Percentiles rank a stretch among this genome's conserved stretches.
These are phyloP conservation scores for Blastocystis sp. DNA, from an alignment of 352 stramenopile genomes.

Conservation along the genomic window DNA sequence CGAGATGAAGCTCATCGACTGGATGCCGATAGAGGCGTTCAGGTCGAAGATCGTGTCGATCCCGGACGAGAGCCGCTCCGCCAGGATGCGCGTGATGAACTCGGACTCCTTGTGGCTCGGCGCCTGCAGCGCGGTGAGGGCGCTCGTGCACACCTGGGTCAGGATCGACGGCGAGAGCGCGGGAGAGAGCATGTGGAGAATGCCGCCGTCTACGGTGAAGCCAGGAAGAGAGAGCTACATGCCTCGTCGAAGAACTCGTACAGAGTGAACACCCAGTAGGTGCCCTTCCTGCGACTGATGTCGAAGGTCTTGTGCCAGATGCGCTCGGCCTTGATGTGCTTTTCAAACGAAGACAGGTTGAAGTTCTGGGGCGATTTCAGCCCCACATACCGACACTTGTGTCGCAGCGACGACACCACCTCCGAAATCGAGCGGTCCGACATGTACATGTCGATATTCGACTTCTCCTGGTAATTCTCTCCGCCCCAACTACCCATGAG, in stretches of 20 bases:
- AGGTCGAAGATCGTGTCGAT: slow-evolving; percentile 39
- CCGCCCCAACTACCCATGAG: slow-evolving; percentile 53
- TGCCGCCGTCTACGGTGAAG: slow-evolving; percentile 53
- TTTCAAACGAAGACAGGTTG: slow-evolving; percentile 30
- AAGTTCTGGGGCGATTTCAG: slow-evolving; percentile 69
- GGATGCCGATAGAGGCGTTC: slow-evolving; percentile 9
- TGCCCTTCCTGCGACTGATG: slow-evolving; percentile 47
- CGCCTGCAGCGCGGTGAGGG: not conserved
- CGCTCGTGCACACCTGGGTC: not conserved
- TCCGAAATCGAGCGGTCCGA: slow-evolving; percentile 9
- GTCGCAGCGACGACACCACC: not conserved
- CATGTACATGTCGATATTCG: slow-evolving; percentile 47
- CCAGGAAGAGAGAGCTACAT: not conserved
- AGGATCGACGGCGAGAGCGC: not conserved
- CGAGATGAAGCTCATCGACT: slow-evolving; percentile 44
- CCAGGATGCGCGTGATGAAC: slow-evolving; percentile 23
- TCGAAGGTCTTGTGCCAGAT: slow-evolving; percentile 18
- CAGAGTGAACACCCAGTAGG: slow-evolving; percentile 62
- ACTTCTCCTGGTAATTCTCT: slow-evolving; percentile 55
- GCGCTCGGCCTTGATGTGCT: not conserved
- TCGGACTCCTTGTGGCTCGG: slow-evolving; percentile 1
- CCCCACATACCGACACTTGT: slow-evolving; percentile 51
- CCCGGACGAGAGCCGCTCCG: not conserved
- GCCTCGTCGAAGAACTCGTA: slow-evolving; percentile 56
- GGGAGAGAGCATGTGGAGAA: slow-evolving; percentile 61